phyloP scores from a whole-genome alignment of 805 yeast species.

The Saccharomycopsis guyanensis region DNA sequence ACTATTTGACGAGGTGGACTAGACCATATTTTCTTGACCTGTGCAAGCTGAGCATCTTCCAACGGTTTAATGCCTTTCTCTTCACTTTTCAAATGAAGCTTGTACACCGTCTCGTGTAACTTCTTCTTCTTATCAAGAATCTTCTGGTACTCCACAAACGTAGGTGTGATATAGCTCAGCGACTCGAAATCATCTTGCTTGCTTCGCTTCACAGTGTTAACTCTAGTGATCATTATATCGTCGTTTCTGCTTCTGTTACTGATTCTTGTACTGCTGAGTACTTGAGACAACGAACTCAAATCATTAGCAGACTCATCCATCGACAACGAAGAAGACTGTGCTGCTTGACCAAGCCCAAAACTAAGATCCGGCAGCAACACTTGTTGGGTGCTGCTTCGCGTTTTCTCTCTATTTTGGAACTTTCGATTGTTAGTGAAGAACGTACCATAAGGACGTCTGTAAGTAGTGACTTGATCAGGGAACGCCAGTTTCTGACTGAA shows the following conservation, averaged over 20 bases:
- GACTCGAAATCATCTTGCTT: neutral
- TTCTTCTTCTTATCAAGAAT: slow-evolving; percentile 15
- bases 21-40: slow-evolving; percentile 12
- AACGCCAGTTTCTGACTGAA: neutral
- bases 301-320: neutral
- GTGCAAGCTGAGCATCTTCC: slow-evolving; percentile 1
- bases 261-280: neutral
- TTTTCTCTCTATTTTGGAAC: neutral
- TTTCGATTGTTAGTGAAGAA: neutral
- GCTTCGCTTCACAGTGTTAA: neutral
- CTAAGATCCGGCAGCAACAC: neutral
- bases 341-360: slow-evolving; percentile 1
- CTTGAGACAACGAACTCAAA: neutral
- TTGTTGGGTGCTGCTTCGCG: neutral
- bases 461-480: too few relatives aligned
- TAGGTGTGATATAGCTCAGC: slow-evolving; percentile 4
- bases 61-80: slow-evolving; percentile 5
- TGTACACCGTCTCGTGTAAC: slow-evolving; percentile 12
- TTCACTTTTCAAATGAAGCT: neutral
- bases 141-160: slow-evolving; percentile 16
- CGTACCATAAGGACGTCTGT: neutral
- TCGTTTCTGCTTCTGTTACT: neutral
- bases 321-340: neutral
- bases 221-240: slow-evolving; percentile 9
- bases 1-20: slow-evolving; percentile 20